phyloP scores from a whole-genome alignment of 2,329 filamentous ascomycete species.

The Fusarium torreyae region DNA sequence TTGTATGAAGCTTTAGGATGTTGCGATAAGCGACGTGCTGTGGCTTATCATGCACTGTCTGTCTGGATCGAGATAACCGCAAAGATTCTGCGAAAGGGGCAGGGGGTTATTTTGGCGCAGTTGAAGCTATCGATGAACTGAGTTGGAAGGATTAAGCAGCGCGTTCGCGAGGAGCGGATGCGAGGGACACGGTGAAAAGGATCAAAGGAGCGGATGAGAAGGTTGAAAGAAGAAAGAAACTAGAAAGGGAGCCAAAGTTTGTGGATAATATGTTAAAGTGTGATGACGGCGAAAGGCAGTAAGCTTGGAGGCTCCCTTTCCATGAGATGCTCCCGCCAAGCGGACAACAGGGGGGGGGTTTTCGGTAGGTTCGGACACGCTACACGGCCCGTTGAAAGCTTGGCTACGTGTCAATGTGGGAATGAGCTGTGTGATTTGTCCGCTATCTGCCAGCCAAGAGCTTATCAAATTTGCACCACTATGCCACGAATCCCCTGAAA shows the following conservation, averaged over 20 bases:
- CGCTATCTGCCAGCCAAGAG: neutral
- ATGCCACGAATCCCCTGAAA: constrained; percentile 30
- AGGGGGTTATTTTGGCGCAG: constrained; percentile 43
- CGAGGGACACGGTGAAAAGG: constrained; percentile 14
- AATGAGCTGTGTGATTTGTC: constrained; percentile 18
- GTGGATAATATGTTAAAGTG: constrained; percentile 30
- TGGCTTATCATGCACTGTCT: constrained; percentile 44
- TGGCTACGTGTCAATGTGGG: constrained; percentile 24
- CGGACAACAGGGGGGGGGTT: constrained; percentile 38
- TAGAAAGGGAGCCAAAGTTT: constrained; percentile 28
- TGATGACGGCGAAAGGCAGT: constrained; percentile 40
- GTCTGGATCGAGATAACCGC: constrained; percentile 43
- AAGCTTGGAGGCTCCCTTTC: constrained; percentile 32
- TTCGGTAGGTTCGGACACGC: constrained; percentile 47
- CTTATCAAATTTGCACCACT: constrained; percentile 31
- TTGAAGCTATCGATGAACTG: constrained; percentile 35
- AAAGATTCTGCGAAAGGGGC: constrained; percentile 44
- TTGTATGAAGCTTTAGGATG: constrained; percentile 25
- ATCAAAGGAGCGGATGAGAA: constrained; percentile 50
- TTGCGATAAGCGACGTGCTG: constrained; percentile 37
- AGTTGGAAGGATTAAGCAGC: constrained; percentile 6
- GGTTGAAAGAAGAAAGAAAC: constrained; percentile 32
- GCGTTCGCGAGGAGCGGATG: constrained; percentile 4
- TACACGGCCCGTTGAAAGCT: constrained; percentile 42
- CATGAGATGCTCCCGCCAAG: constrained; percentile 47